Evolutionary conservation across 306 rosid genomes (phyloP).

Genomic region (Medicago arabica): DNA sequence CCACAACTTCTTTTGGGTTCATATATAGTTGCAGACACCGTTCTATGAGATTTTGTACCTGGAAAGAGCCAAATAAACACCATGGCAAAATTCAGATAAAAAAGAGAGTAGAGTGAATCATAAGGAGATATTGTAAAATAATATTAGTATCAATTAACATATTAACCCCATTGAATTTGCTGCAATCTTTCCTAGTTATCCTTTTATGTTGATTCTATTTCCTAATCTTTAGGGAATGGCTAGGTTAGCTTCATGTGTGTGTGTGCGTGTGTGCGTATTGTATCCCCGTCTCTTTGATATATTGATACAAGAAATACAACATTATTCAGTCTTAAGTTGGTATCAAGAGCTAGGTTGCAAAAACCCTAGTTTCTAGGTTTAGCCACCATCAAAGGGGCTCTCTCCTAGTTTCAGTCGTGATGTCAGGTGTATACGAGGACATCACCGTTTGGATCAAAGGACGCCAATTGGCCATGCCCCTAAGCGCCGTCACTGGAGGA

Average conservation of each 20-base stretch:
- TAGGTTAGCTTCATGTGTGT: background rate
- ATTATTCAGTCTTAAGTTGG: no score
- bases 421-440: no score
- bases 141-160: background rate
- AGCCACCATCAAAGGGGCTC: no score
- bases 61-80: constrained; percentile 35
- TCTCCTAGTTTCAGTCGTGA: no score
- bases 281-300: background rate
- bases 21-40: constrained; percentile 80
- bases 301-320: no score
- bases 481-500: no score
- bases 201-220: background rate
- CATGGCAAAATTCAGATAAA: background rate
- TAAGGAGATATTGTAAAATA: background rate
- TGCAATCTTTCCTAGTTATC: background rate
- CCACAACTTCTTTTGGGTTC: constrained; percentile 78
- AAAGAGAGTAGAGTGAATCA: background rate
- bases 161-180: background rate
- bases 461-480: no score
- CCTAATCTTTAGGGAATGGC: background rate
- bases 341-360: no score
- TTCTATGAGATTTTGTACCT: constrained; percentile 88
- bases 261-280: background rate
- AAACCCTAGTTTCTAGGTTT: no score
- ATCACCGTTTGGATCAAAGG: background rate